A percentile compares a stretch with the other conserved stretches of the same genome.
Evolutionary conservation across 306 rosid species (phyloP).

Genomic region (Abrus pulchellus): DNA sequence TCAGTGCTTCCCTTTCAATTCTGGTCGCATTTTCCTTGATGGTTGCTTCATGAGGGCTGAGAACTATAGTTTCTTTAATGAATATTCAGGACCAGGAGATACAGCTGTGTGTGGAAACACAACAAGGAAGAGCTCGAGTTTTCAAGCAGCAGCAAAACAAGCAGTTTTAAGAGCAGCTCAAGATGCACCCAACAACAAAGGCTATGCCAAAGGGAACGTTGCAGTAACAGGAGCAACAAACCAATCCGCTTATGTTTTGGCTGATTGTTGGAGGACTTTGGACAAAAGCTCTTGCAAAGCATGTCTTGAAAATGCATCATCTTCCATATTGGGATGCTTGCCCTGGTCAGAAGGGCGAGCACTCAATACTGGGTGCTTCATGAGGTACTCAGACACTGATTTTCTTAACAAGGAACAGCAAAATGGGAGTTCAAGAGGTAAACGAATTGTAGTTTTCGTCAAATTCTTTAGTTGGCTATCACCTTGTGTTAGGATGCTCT

Average conservation of each 20-base stretch:
- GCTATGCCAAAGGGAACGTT: conserved; percentile 64
- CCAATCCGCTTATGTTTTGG: conserved; percentile 74
- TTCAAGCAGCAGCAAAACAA: conserved; percentile 57
- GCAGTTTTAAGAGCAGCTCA: conserved; percentile 62
- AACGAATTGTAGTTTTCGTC: neutral
- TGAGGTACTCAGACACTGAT: conserved; percentile 84
- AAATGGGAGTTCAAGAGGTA: conserved; percentile 68
- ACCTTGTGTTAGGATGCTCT: conserved; percentile 33
- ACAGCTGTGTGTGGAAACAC: conserved; percentile 67
- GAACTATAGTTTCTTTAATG: conserved; percentile 77
- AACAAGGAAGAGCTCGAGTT: conserved; percentile 58
- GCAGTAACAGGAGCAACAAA: conserved; percentile 53
- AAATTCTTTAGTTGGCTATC: neutral
- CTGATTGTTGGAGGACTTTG: conserved; percentile 86
- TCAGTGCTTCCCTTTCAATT: conserved; percentile 75
- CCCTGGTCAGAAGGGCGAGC: conserved; percentile 89
- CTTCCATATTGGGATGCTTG: conserved; percentile 71
- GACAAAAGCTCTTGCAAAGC: conserved; percentile 70
- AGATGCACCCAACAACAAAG: conserved; percentile 58
- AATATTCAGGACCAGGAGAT: conserved; percentile 68
- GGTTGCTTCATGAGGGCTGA: conserved; percentile 97
- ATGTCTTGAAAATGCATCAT: conserved; percentile 80
- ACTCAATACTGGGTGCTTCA: conserved; percentile 83
- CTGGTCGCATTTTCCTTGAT: conserved; percentile 80
- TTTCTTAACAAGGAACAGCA: conserved; percentile 71